Percentiles rank a stretch among this genome's conserved stretches.
Evolutionary conservation across 345 rosid species (phyloP).

Genomic region (Populus euphratica): DNA sequence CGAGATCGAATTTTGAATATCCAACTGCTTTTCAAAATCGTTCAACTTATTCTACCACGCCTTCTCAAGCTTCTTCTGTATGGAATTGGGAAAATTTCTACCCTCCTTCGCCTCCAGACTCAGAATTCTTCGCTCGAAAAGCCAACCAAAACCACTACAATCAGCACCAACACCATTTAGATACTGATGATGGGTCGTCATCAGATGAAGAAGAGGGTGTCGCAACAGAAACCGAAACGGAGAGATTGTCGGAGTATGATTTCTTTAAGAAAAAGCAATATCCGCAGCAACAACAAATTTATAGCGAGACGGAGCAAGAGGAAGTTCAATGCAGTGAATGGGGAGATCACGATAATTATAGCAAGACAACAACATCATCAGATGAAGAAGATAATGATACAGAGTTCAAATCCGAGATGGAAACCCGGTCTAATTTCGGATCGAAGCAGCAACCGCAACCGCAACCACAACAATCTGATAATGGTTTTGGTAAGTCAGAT

Average conservation of each 20-base stretch:
- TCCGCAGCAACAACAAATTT: background rate
- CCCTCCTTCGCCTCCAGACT: conserved; percentile 96
- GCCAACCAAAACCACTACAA: conserved; percentile 31
- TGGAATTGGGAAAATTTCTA: conserved; percentile 98
- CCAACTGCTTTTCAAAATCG: conserved; percentile 72
- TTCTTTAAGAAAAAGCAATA: conserved; percentile 32
- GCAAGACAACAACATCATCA: conserved; percentile 51
- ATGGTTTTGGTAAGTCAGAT: conserved; percentile 23
- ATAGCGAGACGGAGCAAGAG: conserved; percentile 68
- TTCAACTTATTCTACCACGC: conserved; percentile 65
- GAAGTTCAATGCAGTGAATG: conserved; percentile 98
- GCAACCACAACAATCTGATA: conserved; percentile 7
- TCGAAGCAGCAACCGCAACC: conserved; percentile 16
- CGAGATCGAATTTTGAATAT: conserved; percentile 37
- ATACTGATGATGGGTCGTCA: conserved; percentile 18
- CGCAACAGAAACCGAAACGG: conserved; percentile 38
- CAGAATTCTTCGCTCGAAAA: conserved; percentile 64
- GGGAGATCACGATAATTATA: conserved; percentile 67
- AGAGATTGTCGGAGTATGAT: conserved; percentile 60
- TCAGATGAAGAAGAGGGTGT: conserved; percentile 8
- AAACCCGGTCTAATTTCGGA: conserved; percentile 59
- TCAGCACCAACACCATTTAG: conserved; percentile 20
- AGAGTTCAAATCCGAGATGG: conserved; percentile 67
- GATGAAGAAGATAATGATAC: conserved; percentile 43
- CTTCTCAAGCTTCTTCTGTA: conserved; percentile 84